These are phyloP conservation scores for Penicillium sp. DNA, from an alignment of 2,329 filamentous ascomycete species.

Conservation along the genomic window DNA sequence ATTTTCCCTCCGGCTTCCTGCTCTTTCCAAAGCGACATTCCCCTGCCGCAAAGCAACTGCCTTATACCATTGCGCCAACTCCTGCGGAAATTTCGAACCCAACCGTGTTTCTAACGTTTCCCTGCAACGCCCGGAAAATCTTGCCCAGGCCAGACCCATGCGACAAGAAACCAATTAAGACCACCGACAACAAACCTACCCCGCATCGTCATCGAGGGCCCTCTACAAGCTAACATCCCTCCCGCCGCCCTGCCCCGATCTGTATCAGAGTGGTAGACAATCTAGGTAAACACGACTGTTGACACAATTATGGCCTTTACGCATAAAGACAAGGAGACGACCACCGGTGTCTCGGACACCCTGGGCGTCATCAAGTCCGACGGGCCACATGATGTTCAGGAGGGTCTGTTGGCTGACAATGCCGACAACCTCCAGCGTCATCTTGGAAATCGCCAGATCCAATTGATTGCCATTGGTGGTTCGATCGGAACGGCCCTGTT, in stretches of 20 bases:
- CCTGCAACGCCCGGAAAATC: background rate
- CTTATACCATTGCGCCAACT: background rate
- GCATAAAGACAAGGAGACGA: constrained; percentile 17
- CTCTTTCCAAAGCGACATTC: background rate
- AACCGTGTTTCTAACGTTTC: background rate
- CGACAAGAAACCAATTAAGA: background rate
- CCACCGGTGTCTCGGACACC: constrained; percentile 13
- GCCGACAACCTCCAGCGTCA: constrained; percentile 27
- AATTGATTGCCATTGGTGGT: constrained; percentile 44
- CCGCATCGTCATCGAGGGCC: background rate
- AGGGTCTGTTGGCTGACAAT: constrained; percentile 31
- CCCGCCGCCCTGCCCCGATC: background rate
- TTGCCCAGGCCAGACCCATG: background rate
- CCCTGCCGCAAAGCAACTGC: background rate
- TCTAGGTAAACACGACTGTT: background rate
- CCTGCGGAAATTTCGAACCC: background rate
- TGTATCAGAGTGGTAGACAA: background rate
- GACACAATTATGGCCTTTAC: constrained; percentile 13
- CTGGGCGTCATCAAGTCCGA: constrained; percentile 16
- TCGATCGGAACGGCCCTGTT: constrained; percentile 44
- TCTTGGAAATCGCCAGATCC: constrained; percentile 28
- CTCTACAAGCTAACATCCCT: background rate
- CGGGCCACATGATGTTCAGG: constrained; percentile 22
- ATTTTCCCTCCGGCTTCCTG: background rate
- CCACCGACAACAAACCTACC: background rate